Conservation (phyloP, 768 basidiomycete genomes). For the Neoboletus brunneissimus region DNA sequence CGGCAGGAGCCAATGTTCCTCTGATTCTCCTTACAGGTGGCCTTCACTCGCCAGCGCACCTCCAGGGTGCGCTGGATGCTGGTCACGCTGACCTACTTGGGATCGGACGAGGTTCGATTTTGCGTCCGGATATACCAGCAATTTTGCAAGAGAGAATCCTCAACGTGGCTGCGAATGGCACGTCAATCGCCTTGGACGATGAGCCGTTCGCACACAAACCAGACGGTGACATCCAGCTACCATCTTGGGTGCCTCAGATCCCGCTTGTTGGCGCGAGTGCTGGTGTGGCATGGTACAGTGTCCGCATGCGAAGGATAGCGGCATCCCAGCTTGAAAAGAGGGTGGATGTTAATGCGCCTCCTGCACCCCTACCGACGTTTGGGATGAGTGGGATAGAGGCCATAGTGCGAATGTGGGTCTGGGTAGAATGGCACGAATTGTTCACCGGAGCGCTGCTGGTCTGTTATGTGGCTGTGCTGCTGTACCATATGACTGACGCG, state of each 20-base stretch:
- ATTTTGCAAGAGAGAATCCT: slow-evolving; percentile 27
- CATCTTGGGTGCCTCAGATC: slow-evolving; percentile 41
- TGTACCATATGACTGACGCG: not conserved
- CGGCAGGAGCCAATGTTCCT: slow-evolving; percentile 37
- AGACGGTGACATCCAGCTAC: slow-evolving; percentile 18
- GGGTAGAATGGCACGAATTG: slow-evolving; percentile 27
- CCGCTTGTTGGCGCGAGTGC: slow-evolving; percentile 64
- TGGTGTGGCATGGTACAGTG: slow-evolving; percentile 63
- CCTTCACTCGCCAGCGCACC: slow-evolving; percentile 55
- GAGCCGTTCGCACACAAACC: slow-evolving; percentile 43
- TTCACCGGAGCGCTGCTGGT: not conserved
- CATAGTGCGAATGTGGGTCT: slow-evolving; percentile 48
- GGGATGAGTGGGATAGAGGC: slow-evolving; percentile 36
- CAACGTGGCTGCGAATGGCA: slow-evolving; percentile 1
- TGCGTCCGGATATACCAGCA: slow-evolving; percentile 58
- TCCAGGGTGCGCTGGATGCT: slow-evolving; percentile 50
- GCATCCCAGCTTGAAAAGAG: slow-evolving; percentile 5
- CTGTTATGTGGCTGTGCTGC: slow-evolving; percentile 1
- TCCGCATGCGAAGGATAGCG: slow-evolving; percentile 55
- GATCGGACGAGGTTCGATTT: slow-evolving; percentile 63
- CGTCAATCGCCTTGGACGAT: slow-evolving; percentile 20
- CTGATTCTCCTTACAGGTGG: slow-evolving; percentile 81
- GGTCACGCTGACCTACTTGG: slow-evolving; percentile 74
- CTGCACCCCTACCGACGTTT: slow-evolving; percentile 20
- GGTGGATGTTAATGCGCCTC: not conserved